Conservation (phyloP, 805 yeast species). For the Candida railenensis region DNA sequence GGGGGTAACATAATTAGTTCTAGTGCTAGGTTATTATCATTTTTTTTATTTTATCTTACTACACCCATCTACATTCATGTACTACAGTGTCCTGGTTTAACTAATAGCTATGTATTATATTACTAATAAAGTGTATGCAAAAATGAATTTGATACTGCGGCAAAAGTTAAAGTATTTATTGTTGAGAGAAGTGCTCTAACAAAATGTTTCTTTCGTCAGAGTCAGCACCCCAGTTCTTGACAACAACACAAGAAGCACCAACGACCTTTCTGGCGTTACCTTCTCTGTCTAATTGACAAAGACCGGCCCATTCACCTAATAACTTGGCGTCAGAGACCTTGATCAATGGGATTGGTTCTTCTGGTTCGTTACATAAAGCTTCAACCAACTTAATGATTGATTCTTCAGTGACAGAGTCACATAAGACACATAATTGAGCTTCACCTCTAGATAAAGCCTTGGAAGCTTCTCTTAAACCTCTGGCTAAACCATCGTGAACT, state of each 20-base stretch:
- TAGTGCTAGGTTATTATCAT: no score
- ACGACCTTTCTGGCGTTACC: conserved; percentile 99
- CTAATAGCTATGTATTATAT: conserved; percentile 4
- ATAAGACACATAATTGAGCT: conserved; percentile 96
- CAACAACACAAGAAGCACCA: conserved; percentile 99
- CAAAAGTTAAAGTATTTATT: conserved; percentile 44
- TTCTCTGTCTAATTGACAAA: conserved; percentile 98
- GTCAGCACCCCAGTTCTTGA: conserved; percentile 99
- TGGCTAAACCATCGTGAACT: conserved; percentile 99
- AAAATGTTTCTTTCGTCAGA: conserved; percentile 95
- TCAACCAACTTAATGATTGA: conserved; percentile 95
- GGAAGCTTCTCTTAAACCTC: conserved; percentile 99
- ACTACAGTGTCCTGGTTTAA: background rate
- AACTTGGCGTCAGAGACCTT: conserved; percentile 99
- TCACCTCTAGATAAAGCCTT: conserved; percentile 97
- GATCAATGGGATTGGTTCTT: conserved; percentile 94
- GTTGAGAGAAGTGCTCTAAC: conserved; percentile 92
- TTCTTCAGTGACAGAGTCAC: conserved; percentile 98
- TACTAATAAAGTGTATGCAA: background rate
- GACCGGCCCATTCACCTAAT: conserved; percentile 99
- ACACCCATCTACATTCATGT: no score
- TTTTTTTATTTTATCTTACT: no score
- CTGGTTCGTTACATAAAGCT: conserved; percentile 98
- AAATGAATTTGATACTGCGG: background rate
- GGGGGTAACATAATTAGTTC: no score